Evolutionary conservation across 129 eudicot species (phyloP).

Genomic region (Smallanthus sonchifolius): DNA sequence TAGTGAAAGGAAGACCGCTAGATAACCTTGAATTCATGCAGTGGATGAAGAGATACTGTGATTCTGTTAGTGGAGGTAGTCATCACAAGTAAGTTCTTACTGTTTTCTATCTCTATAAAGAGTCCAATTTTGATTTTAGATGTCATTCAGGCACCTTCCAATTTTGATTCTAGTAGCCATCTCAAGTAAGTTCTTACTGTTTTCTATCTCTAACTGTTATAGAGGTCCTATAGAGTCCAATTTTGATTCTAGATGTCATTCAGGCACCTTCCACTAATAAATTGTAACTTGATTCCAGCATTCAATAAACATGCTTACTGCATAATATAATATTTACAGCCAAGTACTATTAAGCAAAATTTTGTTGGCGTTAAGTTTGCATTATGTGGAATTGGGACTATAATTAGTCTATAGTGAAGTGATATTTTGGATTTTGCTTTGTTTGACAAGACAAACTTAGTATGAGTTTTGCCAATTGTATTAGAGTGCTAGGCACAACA

Average conservation of each 20-base stretch:
- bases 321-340: not conserved
- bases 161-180: no score
- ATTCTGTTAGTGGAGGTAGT: constrained; percentile 68
- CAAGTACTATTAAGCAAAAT: not conserved
- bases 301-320: not conserved
- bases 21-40: constrained; percentile 96
- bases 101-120: not conserved
- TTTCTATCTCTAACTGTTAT: not conserved
- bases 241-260: not conserved
- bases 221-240: not conserved
- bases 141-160: not conserved
- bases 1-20: constrained; percentile 84
- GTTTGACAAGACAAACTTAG: not conserved
- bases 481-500: not conserved
- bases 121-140: not conserved
- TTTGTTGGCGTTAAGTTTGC: not conserved
- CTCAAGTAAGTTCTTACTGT: constrained; percentile 43
- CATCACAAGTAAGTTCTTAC: constrained; percentile 47
- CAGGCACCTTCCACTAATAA: not conserved
- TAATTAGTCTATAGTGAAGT: not conserved
- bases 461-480: not conserved
- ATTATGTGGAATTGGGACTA: not conserved
- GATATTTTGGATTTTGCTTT: not conserved
- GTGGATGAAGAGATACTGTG: constrained; percentile 97
- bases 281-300: not conserved